Evolutionary conservation across 305 asterid species (phyloP).

Genomic region (Salvia sclarea): DNA sequence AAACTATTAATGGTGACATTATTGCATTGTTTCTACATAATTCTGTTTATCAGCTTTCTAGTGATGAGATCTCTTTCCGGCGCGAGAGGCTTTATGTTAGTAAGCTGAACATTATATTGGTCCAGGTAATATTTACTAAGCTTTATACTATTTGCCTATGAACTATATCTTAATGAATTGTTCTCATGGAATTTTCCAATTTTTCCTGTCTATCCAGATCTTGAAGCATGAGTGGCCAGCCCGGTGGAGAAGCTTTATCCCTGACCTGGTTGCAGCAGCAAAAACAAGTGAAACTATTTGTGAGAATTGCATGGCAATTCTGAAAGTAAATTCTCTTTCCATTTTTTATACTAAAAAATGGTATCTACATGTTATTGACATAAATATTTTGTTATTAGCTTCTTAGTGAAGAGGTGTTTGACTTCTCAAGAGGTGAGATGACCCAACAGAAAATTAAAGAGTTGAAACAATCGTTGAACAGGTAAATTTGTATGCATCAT

Average conservation of each 20-base stretch:
- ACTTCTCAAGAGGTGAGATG: constrained; percentile 99
- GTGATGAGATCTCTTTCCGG: constrained; percentile 86
- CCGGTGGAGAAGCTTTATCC: constrained; percentile 90
- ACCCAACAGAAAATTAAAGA: constrained; percentile 97
- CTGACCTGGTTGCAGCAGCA: constrained; percentile 96
- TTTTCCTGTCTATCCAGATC: constrained; percentile 54
- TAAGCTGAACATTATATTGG: constrained; percentile 82
- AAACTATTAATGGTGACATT: constrained; percentile 10
- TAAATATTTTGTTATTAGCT: constrained; percentile 58
- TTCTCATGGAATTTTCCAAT: constrained; percentile 10
- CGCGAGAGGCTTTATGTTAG: constrained; percentile 87
- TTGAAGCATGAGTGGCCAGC: constrained; percentile 99
- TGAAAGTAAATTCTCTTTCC: constrained; percentile 54
- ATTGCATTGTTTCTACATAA: constrained; percentile 3
- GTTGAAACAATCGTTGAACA: constrained; percentile 87
- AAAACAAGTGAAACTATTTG: constrained; percentile 94
- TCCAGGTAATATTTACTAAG: constrained; percentile 64
- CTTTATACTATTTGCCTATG: neutral
- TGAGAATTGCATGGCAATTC: constrained; percentile 97
- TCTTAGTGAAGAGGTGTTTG: constrained; percentile 97
- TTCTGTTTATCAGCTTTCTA: constrained; percentile 63
- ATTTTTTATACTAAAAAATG: constrained; percentile 7
- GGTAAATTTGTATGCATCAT: constrained; percentile 44
- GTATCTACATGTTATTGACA: constrained; percentile 33
- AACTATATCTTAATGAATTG: neutral